Conservation (phyloP, 1,139 yeast genomes). For the Saccharomyces hybrid region DNA sequence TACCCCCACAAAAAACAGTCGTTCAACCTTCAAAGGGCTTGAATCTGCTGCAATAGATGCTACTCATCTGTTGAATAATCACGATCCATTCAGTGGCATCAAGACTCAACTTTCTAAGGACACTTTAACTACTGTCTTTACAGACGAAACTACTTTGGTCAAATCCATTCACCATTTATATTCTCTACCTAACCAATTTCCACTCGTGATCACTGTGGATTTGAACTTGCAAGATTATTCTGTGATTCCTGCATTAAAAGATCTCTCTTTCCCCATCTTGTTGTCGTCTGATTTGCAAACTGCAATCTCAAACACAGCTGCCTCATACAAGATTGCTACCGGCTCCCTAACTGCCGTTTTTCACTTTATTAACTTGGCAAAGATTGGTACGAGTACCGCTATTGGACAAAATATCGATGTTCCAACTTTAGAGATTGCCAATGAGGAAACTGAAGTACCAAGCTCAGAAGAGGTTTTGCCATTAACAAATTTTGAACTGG, state of each 20-base stretch:
- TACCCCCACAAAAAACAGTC: constrained; percentile 13
- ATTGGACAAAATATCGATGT: constrained; percentile 11
- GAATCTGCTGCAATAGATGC: constrained; percentile 8
- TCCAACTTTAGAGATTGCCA: constrained; percentile 6
- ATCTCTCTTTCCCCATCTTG: constrained; percentile 54
- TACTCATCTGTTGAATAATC: constrained; percentile 16
- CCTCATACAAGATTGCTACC: constrained; percentile 52
- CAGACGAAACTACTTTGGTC: constrained; percentile 49
- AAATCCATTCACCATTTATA: constrained; percentile 54
- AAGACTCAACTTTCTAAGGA: constrained; percentile 11
- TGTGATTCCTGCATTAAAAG: constrained; percentile 61
- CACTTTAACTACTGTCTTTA: constrained; percentile 30
- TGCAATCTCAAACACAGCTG: constrained; percentile 41
- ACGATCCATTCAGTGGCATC: constrained; percentile 27
- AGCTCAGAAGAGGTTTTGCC: background rate
- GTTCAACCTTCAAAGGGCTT: constrained; percentile 1
- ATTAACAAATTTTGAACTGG: background rate
- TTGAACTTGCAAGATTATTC: constrained; percentile 54
- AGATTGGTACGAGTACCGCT: constrained; percentile 25
- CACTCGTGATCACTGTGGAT: constrained; percentile 57
- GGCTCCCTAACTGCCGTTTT: constrained; percentile 49
- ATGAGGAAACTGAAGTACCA: constrained; percentile 1
- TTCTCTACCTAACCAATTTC: constrained; percentile 31
- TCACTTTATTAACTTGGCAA: constrained; percentile 47
- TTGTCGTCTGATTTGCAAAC: constrained; percentile 56